Percentiles rank a stretch among this genome's conserved stretches.
These are phyloP conservation scores for Haplosporangium gracile DNA, from an alignment of 192 early-diverging fungal genomes.

Conservation along the genomic window DNA sequence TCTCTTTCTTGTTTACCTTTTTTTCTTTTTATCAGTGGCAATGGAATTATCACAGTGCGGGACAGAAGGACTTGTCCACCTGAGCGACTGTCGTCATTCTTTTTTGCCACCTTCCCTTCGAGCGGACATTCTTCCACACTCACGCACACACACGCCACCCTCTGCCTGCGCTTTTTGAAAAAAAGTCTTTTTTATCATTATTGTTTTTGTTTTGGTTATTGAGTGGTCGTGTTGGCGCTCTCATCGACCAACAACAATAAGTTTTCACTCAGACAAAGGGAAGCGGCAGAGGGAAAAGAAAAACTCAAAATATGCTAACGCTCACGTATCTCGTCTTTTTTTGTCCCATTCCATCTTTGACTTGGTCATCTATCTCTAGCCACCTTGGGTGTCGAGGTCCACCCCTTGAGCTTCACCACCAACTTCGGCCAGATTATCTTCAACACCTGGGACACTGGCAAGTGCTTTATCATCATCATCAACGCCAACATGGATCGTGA, in stretches of 20 bases:
- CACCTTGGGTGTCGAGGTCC: conserved; percentile 99
- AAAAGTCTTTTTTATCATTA: neutral
- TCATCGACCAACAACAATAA: neutral
- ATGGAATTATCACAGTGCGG: neutral
- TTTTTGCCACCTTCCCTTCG: neutral
- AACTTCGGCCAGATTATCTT: conserved; percentile 97
- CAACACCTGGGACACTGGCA: conserved; percentile 98
- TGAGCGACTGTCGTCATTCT: neutral
- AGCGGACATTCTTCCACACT: neutral
- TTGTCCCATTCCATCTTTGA: conserved; percentile 4
- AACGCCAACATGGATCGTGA: neutral
- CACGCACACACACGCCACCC: neutral
- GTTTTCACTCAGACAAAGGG: neutral
- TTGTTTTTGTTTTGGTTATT: neutral
- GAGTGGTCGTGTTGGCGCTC: neutral
- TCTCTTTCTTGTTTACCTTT: neutral
- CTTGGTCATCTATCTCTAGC: conserved; percentile 64
- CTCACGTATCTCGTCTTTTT: neutral
- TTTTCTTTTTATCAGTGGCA: neutral
- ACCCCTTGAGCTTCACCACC: conserved; percentile 97
- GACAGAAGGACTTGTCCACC: neutral
- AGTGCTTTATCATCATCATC: conserved; percentile 2
- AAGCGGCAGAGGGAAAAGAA: neutral
- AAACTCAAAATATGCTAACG: neutral
- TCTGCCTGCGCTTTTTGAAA: conserved; percentile 1